Percentiles rank a stretch among this genome's conserved stretches.
phyloP scores from a whole-genome alignment of 176 grass and related monocot species.

The Aegilops speltoides region DNA sequence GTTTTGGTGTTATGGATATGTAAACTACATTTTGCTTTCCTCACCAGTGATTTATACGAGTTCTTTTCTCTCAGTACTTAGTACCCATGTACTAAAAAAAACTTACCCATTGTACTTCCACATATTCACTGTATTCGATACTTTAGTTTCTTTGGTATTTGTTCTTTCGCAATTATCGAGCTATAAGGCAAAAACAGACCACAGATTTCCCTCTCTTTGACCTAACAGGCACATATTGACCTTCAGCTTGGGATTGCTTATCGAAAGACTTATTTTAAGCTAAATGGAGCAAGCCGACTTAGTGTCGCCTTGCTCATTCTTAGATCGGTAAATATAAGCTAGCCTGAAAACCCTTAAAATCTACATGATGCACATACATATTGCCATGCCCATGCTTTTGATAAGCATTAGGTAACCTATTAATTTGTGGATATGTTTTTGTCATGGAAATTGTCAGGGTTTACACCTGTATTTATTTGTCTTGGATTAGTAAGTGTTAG shows the following conservation, averaged over 20 bases:
- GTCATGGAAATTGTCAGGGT: neutral
- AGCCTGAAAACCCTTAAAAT: neutral
- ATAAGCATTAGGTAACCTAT: neutral
- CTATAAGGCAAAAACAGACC: neutral
- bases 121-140: neutral
- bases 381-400: neutral
- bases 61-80: neutral
- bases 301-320: neutral
- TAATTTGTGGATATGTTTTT: constrained; percentile 1
- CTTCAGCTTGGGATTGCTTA: neutral
- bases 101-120: neutral
- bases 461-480: neutral
- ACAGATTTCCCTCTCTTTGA: neutral
- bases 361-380: neutral
- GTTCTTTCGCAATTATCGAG: constrained; percentile 18
- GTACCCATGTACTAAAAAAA: neutral
- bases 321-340: neutral
- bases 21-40: neutral
- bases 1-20: neutral
- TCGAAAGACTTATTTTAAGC: neutral
- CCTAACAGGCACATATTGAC: constrained; percentile 7
- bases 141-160: neutral
- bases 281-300: neutral
- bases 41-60: neutral
- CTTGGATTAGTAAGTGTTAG: neutral